phyloP scores from a whole-genome alignment of 2,329 filamentous ascomycete genomes.

The Pyrenophora tritici-repentis region DNA sequence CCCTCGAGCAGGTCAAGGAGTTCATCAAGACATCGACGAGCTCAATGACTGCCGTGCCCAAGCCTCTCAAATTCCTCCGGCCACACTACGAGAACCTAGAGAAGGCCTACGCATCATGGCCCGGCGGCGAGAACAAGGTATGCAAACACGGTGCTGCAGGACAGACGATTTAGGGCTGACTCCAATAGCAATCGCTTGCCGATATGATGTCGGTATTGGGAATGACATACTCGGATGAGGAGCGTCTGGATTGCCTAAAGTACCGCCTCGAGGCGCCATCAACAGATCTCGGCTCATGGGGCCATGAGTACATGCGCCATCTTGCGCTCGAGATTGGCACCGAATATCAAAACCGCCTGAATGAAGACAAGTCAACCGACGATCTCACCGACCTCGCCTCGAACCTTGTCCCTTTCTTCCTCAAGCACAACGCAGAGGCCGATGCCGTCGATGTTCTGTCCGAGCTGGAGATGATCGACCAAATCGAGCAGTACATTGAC shows the following conservation, averaged over 20 bases:
- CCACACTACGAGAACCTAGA: conserved; percentile 93
- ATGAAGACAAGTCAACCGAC: conserved; percentile 79
- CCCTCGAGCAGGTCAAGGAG: conserved; percentile 94
- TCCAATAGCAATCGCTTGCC: conserved; percentile 70
- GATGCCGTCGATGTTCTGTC: conserved; percentile 97
- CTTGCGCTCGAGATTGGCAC: conserved; percentile 93
- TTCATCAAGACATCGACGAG: conserved; percentile 99
- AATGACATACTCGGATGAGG: conserved; percentile 98
- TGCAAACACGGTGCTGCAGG: not conserved
- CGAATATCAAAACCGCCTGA: conserved; percentile 86
- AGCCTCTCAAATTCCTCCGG: conserved; percentile 95
- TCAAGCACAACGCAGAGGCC: conserved; percentile 96
- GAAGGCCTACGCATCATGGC: conserved; percentile 88
- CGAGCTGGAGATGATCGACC: conserved; percentile 95
- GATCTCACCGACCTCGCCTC: conserved; percentile 86
- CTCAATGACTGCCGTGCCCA: conserved; percentile 98
- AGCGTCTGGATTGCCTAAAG: conserved; percentile 93
- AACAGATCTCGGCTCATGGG: conserved; percentile 94
- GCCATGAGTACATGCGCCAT: conserved; percentile 97
- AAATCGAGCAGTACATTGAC: conserved; percentile 86
- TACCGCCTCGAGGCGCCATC: conserved; percentile 89
- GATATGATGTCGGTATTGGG: conserved; percentile 97
- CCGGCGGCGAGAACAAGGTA: conserved; percentile 80
- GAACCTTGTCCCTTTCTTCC: conserved; percentile 87
- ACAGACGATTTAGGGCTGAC: conserved; percentile 19